Evolutionary conservation across 345 rosid genomes (phyloP), one percentile per base, ranked within the genome.

Genomic region (Turritis glabra): DNA sequence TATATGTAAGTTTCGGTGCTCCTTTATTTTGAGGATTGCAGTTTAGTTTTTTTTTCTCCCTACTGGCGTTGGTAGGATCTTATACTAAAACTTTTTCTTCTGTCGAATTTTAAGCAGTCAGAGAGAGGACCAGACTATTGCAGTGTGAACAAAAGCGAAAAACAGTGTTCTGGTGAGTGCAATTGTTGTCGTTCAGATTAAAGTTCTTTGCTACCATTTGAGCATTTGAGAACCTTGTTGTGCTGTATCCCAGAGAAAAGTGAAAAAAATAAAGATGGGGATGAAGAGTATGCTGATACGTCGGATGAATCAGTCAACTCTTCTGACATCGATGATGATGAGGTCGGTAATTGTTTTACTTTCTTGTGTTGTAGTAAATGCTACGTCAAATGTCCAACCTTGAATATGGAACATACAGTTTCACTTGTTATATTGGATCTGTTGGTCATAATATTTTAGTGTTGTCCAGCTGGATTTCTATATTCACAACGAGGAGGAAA

Each of bases 401-500:
- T 12, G 7, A 27, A 61, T 50, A 60, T 38, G 33, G n/a, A 27
- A 72, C 40, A 50, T 18, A 27, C 5, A 15, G 27, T 68, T 69
- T 69, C 37, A 44, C 48, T 59, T 78, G 64, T 58, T 44, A 30
- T 40, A 67, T 53, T 15, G 73, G 66, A 76, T 59, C 22, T 33
- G 15, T 63, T 54, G 21, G 61, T 77, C 35, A 61, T 15, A 64
- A 44, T 47, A 35, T 69, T 12, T 41, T 5, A 32, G 26, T 54
- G 46, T 64, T 72, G 13, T 73, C 30, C 73, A 95, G 99, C 89
- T 95, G 67, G 85, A 90, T 76, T 80, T 85, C 67, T 95, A 92
- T 73, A 90, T 95, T 74, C 80, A 83, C 79, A 90, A 86, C 35
- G 92, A 95, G 79, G 86, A 87, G 78, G 97, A 95, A 79, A 86